A percentile compares a stretch with the other conserved stretches of the same genome.
These are phyloP conservation scores for Epichloe glyceriae DNA, from an alignment of 2,329 filamentous ascomycete species.

Conservation along the genomic window DNA sequence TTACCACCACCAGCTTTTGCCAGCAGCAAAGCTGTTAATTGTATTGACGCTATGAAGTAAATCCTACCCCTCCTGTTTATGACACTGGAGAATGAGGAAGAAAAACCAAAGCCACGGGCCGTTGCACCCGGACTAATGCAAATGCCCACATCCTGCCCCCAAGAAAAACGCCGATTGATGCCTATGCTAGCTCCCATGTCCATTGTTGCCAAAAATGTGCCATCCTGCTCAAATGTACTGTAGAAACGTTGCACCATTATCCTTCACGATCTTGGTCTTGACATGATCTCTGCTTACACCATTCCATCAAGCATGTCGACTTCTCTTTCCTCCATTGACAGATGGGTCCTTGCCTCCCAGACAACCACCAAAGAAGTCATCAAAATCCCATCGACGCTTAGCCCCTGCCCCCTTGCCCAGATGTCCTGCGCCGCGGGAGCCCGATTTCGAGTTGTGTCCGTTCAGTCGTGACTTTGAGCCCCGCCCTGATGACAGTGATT, in stretches of 20 bases:
- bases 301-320: slow-evolving; percentile 28
- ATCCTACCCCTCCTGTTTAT: background rate
- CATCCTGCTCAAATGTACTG: slow-evolving; percentile 11
- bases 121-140: slow-evolving; percentile 8
- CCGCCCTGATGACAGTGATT: slow-evolving; percentile 14
- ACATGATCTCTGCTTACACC: slow-evolving; percentile 6
- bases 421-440: slow-evolving; percentile 21
- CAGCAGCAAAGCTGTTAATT: background rate
- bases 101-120: background rate
- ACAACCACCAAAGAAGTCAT: slow-evolving; percentile 62
- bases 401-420: slow-evolving; percentile 53
- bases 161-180: slow-evolving; percentile 23
- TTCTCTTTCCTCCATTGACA: slow-evolving; percentile 35
- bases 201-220: slow-evolving; percentile 18
- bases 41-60: background rate
- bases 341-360: slow-evolving; percentile 50
- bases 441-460: slow-evolving; percentile 12
- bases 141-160: slow-evolving; percentile 16
- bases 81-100: background rate
- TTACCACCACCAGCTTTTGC: background rate
- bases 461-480: slow-evolving; percentile 18
- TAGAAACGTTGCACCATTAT: slow-evolving; percentile 4
- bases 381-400: slow-evolving; percentile 61
- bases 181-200: slow-evolving; percentile 23
- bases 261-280: slow-evolving; percentile 4